Conservation (phyloP, 257 asterid genomes). For the Apocynum venetum region DNA sequence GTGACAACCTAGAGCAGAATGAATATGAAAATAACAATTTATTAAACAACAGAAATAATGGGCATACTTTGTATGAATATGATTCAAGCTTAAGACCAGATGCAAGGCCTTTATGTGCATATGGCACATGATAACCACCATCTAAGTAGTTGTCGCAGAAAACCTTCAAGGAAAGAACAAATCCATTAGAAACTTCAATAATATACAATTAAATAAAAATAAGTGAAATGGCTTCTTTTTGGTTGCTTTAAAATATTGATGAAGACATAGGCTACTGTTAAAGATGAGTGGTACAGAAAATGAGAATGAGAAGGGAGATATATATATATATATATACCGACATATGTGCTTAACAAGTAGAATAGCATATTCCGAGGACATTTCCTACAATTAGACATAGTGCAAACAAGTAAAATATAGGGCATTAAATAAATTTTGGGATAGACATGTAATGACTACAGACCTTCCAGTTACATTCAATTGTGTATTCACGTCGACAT, state of each 20-base stretch:
- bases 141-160: slow-evolving; percentile 91
- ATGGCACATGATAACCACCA: slow-evolving; percentile 90
- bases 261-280: neutral
- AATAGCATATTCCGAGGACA: neutral
- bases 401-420: neutral
- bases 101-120: slow-evolving; percentile 82
- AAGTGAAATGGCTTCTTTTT: too few species aligned
- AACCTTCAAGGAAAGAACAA: slow-evolving; percentile 47
- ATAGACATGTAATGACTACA: slow-evolving; percentile 16
- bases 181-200: neutral
- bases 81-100: slow-evolving; percentile 78
- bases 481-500: slow-evolving; percentile 61
- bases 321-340: neutral
- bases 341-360: neutral
- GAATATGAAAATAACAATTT: neutral
- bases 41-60: neutral
- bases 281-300: neutral
- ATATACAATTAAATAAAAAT: neutral
- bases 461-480: slow-evolving; percentile 96
- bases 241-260: neutral
- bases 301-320: neutral
- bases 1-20: neutral
- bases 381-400: too few species aligned
- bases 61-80: slow-evolving; percentile 57
- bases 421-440: neutral